Conservation (phyloP, 495 filamentous ascomycete species). For the Xylaria flabelliformis region DNA sequence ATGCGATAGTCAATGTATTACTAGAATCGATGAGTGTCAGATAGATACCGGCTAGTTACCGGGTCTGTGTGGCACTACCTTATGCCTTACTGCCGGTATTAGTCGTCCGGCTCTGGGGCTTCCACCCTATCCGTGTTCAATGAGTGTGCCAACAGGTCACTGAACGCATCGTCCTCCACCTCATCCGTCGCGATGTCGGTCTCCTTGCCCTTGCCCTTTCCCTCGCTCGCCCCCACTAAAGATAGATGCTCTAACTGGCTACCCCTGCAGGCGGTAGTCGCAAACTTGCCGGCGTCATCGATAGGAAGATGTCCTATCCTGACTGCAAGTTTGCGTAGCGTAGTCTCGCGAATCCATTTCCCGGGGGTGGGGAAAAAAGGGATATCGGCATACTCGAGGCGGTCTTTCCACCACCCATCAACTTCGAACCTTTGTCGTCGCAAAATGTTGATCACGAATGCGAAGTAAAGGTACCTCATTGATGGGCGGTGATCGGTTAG, state of each 20-base stretch:
- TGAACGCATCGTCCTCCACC: constrained; percentile 24
- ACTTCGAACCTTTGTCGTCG: constrained; percentile 25
- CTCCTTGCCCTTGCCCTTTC: constrained; percentile 23
- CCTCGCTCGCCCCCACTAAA: constrained; percentile 23
- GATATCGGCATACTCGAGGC: constrained; percentile 12
- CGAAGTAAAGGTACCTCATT: constrained; percentile 24
- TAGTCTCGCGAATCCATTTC: constrained; percentile 25
- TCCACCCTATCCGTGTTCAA: constrained; percentile 24
- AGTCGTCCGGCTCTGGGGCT: constrained; percentile 23
- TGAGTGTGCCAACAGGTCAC: constrained; percentile 25
- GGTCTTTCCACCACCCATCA: constrained; percentile 26
- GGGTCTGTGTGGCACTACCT: constrained; percentile 18
- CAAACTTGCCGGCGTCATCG: constrained; percentile 24
- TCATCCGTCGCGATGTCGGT: constrained; percentile 26
- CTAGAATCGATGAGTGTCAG: constrained; percentile 17
- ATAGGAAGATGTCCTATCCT: constrained; percentile 22
- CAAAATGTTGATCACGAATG: constrained; percentile 21
- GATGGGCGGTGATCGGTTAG: constrained; percentile 20
- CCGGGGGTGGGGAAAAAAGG: constrained; percentile 22
- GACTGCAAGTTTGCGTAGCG: constrained; percentile 21
- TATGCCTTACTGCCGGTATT: constrained; percentile 23
- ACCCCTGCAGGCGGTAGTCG: constrained; percentile 20
- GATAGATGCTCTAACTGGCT: constrained; percentile 24
- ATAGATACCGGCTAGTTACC: constrained; percentile 18
- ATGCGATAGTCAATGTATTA: constrained; percentile 12